These are phyloP conservation scores for Solanum corneliomulleri DNA, from an alignment of 257 asterid species.

Conservation along the genomic window DNA sequence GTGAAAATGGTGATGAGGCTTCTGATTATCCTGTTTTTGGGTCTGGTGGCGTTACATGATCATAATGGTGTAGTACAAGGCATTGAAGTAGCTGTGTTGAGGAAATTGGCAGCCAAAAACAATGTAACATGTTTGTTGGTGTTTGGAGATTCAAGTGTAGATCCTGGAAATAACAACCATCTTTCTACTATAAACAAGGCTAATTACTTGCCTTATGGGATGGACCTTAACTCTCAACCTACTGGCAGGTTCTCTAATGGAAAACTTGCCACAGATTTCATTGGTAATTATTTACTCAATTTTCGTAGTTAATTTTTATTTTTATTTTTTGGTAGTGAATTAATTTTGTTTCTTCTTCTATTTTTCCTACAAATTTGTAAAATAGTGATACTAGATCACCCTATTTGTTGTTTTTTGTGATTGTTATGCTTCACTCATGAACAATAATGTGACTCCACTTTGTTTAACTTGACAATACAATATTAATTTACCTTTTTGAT, in stretches of 20 bases:
- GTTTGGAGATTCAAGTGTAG: constrained; percentile 55
- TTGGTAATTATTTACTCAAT: constrained; percentile 18
- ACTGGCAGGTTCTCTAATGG: constrained; percentile 46
- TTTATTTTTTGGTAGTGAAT: background rate
- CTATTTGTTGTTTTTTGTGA: no score
- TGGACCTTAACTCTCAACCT: constrained; percentile 24
- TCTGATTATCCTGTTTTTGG: background rate
- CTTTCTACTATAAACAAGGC: constrained; percentile 16
- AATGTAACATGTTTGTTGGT: constrained; percentile 33
- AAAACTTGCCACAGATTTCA: constrained; percentile 36
- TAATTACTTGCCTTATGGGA: constrained; percentile 37
- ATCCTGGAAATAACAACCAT: constrained; percentile 46
- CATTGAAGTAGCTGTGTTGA: constrained; percentile 1
- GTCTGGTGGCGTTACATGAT: background rate
- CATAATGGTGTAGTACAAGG: background rate
- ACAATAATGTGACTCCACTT: background rate
- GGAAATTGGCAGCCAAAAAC: constrained; percentile 20
- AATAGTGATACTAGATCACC: background rate
- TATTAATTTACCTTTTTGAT: background rate
- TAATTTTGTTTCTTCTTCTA: background rate
- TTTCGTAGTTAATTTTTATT: background rate
- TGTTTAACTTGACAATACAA: no score
- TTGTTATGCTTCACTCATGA: background rate
- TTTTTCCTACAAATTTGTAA: background rate
- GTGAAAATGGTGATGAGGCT: background rate